Conservation (phyloP, 495 filamentous ascomycete species). For the Penicillium silybi region DNA sequence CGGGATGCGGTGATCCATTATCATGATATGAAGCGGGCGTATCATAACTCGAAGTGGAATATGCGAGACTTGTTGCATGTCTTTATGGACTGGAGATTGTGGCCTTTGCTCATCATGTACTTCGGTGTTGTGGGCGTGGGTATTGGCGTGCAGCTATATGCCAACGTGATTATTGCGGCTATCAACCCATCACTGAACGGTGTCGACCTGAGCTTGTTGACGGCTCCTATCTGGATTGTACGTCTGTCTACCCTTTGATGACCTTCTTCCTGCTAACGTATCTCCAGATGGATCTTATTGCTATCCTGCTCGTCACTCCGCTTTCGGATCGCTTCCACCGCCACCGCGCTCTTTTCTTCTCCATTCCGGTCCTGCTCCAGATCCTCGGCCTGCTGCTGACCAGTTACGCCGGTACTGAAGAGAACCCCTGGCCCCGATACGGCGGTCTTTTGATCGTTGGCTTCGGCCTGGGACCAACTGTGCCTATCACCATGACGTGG, state of each 20-base stretch:
- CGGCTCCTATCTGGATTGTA: constrained; percentile 89
- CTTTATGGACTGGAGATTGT: constrained; percentile 79
- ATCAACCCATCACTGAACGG: constrained; percentile 69
- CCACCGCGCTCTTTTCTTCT: constrained; percentile 81
- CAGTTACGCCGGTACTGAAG: constrained; percentile 64
- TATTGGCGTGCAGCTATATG: constrained; percentile 83
- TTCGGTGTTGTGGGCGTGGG: constrained; percentile 92
- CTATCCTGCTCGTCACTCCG: constrained; percentile 80
- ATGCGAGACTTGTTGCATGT: constrained; percentile 62
- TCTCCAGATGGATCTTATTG: constrained; percentile 74
- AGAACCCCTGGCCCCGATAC: constrained; percentile 78
- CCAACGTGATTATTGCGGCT: constrained; percentile 76
- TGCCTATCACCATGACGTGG: constrained; percentile 92
- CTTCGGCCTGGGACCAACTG: constrained; percentile 87
- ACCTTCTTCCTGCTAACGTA: not conserved
- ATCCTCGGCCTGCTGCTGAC: constrained; percentile 76
- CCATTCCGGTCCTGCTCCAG: constrained; percentile 66
- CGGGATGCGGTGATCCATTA: constrained; percentile 81
- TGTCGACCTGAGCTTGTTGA: constrained; percentile 74
- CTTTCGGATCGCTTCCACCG: constrained; percentile 84
- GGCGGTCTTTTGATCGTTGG: constrained; percentile 85
- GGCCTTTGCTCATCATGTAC: constrained; percentile 85
- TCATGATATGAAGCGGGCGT: constrained; percentile 75
- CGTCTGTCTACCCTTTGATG: constrained; percentile 18
- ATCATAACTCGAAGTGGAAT: constrained; percentile 67